phyloP scores from a whole-genome alignment of 352 stramenopile species.

The Globisporangium uncinulatum region DNA sequence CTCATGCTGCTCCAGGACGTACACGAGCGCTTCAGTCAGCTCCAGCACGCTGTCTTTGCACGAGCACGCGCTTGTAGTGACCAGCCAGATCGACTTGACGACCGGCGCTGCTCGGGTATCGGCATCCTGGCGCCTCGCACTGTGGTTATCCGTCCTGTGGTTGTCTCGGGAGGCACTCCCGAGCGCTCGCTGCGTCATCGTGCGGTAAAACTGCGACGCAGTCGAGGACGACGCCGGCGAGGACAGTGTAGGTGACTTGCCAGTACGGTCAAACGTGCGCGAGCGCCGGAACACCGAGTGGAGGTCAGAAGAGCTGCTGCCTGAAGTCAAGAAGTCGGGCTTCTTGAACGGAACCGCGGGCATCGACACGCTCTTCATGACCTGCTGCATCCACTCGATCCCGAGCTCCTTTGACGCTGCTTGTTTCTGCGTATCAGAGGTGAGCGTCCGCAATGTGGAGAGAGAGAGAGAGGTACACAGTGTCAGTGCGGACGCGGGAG shows the following conservation, averaged over 20 bases:
- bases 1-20: conserved; percentile 13
- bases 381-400: conserved; percentile 24
- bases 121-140: background rate
- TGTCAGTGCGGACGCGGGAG: background rate
- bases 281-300: conserved; percentile 29
- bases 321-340: conserved; percentile 6
- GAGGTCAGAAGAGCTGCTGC: background rate
- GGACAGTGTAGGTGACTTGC: conserved; percentile 6
- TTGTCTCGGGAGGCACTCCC: conserved; percentile 8
- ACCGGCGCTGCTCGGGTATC: conserved; percentile 12
- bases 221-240: background rate
- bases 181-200: conserved; percentile 31
- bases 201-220: conserved; percentile 25
- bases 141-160: background rate
- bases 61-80: conserved; percentile 23
- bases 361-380: conserved; percentile 20
- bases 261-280: conserved; percentile 31
- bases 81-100: conserved; percentile 31
- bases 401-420: conserved; percentile 10
- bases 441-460: background rate
- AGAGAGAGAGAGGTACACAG: background rate
- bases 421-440: background rate
- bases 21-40: conserved; percentile 21
- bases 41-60: conserved; percentile 18
- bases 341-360: conserved; percentile 14